These are phyloP conservation scores for Colletotrichum trifolii DNA, from an alignment of 2,329 filamentous ascomycete genomes.

Conservation along the genomic window DNA sequence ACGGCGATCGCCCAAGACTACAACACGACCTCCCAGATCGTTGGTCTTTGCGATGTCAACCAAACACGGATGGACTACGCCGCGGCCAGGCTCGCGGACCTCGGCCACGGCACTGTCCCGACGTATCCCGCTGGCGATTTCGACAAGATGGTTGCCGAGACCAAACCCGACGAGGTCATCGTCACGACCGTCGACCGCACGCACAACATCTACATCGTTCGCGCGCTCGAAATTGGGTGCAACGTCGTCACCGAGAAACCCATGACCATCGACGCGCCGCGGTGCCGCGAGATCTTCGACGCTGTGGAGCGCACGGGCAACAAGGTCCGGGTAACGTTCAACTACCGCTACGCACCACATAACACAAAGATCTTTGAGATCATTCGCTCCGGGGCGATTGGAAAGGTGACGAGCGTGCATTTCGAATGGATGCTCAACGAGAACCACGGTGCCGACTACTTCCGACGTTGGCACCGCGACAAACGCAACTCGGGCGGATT, in stretches of 20 bases:
- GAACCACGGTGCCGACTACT: conserved; percentile 60
- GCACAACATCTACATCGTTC: conserved; percentile 69
- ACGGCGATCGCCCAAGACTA: conserved; percentile 66
- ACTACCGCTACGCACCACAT: conserved; percentile 63
- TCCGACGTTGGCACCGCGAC: conserved; percentile 62
- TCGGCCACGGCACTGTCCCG: conserved; percentile 61
- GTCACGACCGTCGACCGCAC: conserved; percentile 72
- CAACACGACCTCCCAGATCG: conserved; percentile 59
- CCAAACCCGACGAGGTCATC: conserved; percentile 69
- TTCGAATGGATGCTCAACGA: conserved; percentile 64
- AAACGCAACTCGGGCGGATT: conserved; percentile 60
- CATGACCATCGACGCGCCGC: conserved; percentile 62
- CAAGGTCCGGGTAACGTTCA: conserved; percentile 59
- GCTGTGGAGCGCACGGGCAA: conserved; percentile 59
- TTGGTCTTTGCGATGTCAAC: conserved; percentile 70
- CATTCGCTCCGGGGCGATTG: conserved; percentile 56
- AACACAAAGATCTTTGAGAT: conserved; percentile 61
- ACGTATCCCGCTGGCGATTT: conserved; percentile 66
- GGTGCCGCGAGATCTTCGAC: conserved; percentile 65
- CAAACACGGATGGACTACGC: conserved; percentile 69
- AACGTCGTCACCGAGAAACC: conserved; percentile 63
- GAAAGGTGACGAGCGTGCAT: conserved; percentile 56
- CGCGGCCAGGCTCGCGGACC: conserved; percentile 57
- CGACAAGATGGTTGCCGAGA: conserved; percentile 67
- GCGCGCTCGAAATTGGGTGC: conserved; percentile 63